Percentiles rank a stretch among this genome's conserved stretches.
phyloP scores from a whole-genome alignment of 148 eudicot genomes.

The Simmondsia chinensis region DNA sequence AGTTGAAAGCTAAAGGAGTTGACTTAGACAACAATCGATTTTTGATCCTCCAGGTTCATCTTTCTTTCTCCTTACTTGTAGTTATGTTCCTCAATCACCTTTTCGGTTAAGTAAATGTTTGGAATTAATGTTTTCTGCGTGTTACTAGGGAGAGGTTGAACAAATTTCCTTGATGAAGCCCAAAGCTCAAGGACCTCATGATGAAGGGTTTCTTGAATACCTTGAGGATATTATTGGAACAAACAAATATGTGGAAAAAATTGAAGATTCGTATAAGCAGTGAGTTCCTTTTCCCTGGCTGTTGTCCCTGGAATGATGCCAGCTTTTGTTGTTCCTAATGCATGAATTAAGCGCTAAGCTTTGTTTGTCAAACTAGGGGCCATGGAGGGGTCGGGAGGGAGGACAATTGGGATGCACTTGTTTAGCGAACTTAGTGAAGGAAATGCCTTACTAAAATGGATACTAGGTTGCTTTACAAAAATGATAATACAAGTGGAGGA shows the following conservation, averaged over 20 bases:
- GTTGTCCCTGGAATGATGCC: neutral
- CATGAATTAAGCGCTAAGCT: too few relatives aligned
- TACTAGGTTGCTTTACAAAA: too few relatives aligned
- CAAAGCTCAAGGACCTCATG: constrained; percentile 87
- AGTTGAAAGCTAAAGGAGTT: constrained; percentile 87
- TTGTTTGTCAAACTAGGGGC: too few relatives aligned
- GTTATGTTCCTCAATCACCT: too few relatives aligned
- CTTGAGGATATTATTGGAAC: constrained; percentile 87
- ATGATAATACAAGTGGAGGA: too few relatives aligned
- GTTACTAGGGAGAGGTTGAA: constrained; percentile 79
- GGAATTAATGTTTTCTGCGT: too few relatives aligned
- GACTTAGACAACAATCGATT: constrained; percentile 98
- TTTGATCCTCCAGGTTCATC: constrained; percentile 85
- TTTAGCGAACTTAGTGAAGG: too few relatives aligned
- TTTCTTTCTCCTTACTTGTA: neutral
- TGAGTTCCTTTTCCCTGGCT: constrained; percentile 27
- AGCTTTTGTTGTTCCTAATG: neutral
- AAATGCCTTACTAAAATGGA: too few relatives aligned
- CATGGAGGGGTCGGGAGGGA: too few relatives aligned
- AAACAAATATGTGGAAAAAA: constrained; percentile 86
- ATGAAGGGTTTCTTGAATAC: constrained; percentile 91
- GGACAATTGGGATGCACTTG: too few relatives aligned
- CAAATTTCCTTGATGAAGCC: constrained; percentile 94
- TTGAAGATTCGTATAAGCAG: constrained; percentile 80
- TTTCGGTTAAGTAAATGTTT: too few relatives aligned